A percentile compares a stretch with the other conserved stretches of the same genome.
These are phyloP conservation scores for Tetraselmis chui DNA, from an alignment of 139 green algal genomes.

Conservation along the genomic window DNA sequence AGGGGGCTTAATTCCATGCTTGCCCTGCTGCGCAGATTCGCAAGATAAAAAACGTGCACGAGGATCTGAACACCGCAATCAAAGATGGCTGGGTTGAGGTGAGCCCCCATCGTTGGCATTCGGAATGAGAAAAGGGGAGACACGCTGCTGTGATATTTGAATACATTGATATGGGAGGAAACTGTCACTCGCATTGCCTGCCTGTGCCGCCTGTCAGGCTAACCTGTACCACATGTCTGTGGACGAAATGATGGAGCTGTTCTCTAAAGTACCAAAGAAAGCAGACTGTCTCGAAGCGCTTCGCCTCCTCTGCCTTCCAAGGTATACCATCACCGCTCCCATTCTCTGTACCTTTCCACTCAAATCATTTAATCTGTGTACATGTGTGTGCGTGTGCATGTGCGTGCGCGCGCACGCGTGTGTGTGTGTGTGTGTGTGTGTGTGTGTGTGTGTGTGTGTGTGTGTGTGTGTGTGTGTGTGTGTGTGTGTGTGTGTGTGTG, in stretches of 20 bases:
- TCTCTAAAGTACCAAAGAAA: neutral
- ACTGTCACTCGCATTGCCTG: neutral
- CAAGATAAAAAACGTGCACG: neutral
- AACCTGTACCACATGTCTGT: neutral
- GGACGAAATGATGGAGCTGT: neutral
- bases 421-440: no score
- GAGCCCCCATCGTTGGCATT: neutral
- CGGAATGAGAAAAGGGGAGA: no score
- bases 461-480: no score
- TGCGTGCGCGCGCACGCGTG: no score
- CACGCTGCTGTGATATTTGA: no score
- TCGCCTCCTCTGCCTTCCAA: neutral
- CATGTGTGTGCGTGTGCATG: no score
- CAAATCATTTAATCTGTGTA: no score
- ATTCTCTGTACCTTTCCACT: no score
- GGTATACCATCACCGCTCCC: no score
- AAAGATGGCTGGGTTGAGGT: neutral
- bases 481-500: no score
- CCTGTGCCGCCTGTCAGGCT: neutral
- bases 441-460: no score
- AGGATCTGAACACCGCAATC: neutral
- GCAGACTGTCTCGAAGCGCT: neutral
- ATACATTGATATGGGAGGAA: neutral
- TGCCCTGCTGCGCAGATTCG: neutral
- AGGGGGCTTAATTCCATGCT: no score